A percentile compares a stretch with the other conserved stretches of the same genome.
These are phyloP conservation scores for Mucor indicus DNA, from an alignment of 371 early-diverging fungal genomes.

Conservation along the genomic window DNA sequence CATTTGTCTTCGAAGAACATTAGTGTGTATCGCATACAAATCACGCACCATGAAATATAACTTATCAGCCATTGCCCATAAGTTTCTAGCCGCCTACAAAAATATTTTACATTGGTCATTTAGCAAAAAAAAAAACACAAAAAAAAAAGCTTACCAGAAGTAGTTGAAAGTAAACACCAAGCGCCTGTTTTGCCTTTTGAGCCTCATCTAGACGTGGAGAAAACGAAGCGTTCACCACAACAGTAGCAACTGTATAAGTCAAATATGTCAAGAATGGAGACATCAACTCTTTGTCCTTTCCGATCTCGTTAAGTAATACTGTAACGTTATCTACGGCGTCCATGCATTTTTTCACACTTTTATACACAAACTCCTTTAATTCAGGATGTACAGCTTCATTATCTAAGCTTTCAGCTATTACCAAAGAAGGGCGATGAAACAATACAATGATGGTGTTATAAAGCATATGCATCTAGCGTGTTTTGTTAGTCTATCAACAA, in stretches of 20 bases:
- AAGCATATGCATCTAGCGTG: slow-evolving; percentile 35
- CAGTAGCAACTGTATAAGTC: slow-evolving; percentile 55
- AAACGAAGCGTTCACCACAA: slow-evolving; percentile 54
- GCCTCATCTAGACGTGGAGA: slow-evolving; percentile 39
- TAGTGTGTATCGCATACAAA: slow-evolving; percentile 51
- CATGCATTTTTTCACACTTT: slow-evolving; percentile 45
- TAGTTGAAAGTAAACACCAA: slow-evolving; percentile 50
- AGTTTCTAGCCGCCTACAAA: slow-evolving; percentile 41
- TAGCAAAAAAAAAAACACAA: no score
- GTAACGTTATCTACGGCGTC: slow-evolving; percentile 52
- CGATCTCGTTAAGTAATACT: slow-evolving; percentile 35
- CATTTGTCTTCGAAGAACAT: slow-evolving; percentile 8
- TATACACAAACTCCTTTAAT: slow-evolving; percentile 34
- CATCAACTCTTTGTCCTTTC: slow-evolving; percentile 26
- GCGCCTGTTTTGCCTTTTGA: slow-evolving; percentile 40
- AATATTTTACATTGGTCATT: no score
- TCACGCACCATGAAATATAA: slow-evolving; percentile 62
- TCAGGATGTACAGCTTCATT: slow-evolving; percentile 30
- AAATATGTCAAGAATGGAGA: slow-evolving; percentile 54
- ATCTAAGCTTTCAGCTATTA: slow-evolving; percentile 23
- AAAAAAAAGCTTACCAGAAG: slow-evolving; percentile 31
- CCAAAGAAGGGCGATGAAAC: slow-evolving; percentile 49
- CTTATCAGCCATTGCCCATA: slow-evolving; percentile 65
- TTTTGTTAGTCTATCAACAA: no score
- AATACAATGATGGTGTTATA: slow-evolving; percentile 49